Conservation (phyloP, 306 rosid genomes). For the Glycine tomentella region DNA sequence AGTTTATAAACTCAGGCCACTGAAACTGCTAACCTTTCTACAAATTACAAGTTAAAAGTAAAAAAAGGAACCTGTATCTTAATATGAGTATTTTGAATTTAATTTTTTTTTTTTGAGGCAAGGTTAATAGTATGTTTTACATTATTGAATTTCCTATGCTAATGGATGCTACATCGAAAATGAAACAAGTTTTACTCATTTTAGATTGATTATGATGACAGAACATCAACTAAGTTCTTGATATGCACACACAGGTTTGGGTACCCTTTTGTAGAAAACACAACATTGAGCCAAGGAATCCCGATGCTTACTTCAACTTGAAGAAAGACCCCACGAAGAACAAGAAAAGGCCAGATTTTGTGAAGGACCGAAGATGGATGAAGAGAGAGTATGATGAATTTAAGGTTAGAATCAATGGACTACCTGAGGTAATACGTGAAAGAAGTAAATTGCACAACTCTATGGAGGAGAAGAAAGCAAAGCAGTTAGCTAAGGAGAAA, state of each 20-base stretch:
- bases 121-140: too few species aligned
- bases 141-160: too few species aligned
- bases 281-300: conserved; percentile 29
- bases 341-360: conserved; percentile 23
- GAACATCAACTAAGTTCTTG: not conserved
- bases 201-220: conserved; percentile 4
- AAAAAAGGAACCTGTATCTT: too few species aligned
- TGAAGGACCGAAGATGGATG: conserved; percentile 30
- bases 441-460: not conserved
- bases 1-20: too few species aligned
- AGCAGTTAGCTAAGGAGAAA: conserved; percentile 16
- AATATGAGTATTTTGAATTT: too few species aligned
- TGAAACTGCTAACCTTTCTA: too few species aligned
- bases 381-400: conserved; percentile 33
- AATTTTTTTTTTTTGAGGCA: too few species aligned
- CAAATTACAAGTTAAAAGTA: too few species aligned
- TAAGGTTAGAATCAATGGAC: conserved; percentile 31
- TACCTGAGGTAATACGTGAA: conserved; percentile 8
- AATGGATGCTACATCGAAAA: too few species aligned
- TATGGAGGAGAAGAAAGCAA: conserved; percentile 26
- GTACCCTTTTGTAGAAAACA: conserved; percentile 33
- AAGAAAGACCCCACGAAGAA: conserved; percentile 31
- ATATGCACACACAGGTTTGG: conserved; percentile 7
- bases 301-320: conserved; percentile 17
- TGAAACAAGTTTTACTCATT: not conserved